These are phyloP conservation scores for Penicillium lividum DNA, from an alignment of 495 filamentous ascomycete species.

Conservation along the genomic window DNA sequence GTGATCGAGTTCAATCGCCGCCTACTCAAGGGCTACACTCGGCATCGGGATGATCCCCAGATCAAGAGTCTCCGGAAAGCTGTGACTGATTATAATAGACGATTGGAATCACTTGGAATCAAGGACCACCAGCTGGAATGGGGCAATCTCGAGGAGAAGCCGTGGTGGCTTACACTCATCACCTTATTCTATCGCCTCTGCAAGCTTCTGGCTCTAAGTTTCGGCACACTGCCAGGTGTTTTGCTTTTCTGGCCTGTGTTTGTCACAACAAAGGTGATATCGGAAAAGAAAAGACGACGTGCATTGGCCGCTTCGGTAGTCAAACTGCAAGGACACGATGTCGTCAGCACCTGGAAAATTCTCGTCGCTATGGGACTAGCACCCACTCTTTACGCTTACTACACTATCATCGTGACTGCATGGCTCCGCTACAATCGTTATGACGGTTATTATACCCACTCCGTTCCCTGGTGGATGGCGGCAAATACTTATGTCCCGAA, in stretches of 20 bases:
- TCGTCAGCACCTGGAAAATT: slow-evolving; percentile 97
- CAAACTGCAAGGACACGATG: slow-evolving; percentile 88
- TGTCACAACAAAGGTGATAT: slow-evolving; percentile 84
- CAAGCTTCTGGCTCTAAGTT: slow-evolving; percentile 72
- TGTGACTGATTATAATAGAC: slow-evolving; percentile 82
- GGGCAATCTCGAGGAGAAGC: slow-evolving; percentile 62
- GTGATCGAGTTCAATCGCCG: slow-evolving; percentile 95
- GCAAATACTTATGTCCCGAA: slow-evolving; percentile 58
- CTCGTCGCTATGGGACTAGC: slow-evolving; percentile 89
- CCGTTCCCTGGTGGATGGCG: slow-evolving; percentile 33
- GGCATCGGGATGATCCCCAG: slow-evolving; percentile 85
- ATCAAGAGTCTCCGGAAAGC: slow-evolving; percentile 75
- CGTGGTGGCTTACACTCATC: slow-evolving; percentile 67
- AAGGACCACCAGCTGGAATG: slow-evolving; percentile 96
- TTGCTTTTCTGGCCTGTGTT: slow-evolving; percentile 90
- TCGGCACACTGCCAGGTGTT: slow-evolving; percentile 84
- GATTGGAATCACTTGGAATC: slow-evolving; percentile 78
- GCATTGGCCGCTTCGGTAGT: slow-evolving; percentile 89
- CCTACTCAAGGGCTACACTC: slow-evolving; percentile 83
- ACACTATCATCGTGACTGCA: slow-evolving; percentile 68
- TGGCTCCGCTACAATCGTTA: slow-evolving; percentile 78
- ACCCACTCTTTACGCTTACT: slow-evolving; percentile 79
- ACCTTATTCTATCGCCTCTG: slow-evolving; percentile 75
- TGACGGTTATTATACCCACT: slow-evolving; percentile 55
- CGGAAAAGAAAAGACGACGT: slow-evolving; percentile 78